A percentile compares a stretch with the other conserved stretches of the same genome.
phyloP scores from a whole-genome alignment of 768 basidiomycete species.

The Phylloporus rhodoxanthus region DNA sequence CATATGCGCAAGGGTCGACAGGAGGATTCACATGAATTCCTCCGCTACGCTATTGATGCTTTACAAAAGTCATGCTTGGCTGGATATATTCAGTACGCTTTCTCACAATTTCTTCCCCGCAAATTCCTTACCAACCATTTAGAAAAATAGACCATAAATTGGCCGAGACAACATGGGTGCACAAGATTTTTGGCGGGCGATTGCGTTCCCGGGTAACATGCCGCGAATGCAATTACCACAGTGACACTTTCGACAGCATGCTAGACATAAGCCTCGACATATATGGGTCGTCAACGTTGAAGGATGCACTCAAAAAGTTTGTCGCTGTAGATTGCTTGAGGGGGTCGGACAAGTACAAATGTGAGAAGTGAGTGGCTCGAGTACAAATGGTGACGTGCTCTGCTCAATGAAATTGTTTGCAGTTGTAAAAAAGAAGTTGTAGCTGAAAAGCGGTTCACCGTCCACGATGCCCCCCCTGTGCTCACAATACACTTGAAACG shows the following conservation, averaged over 20 bases:
- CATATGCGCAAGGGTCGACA: conserved; percentile 88
- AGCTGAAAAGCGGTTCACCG: conserved; percentile 85
- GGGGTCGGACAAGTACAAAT: conserved; percentile 95
- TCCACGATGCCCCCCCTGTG: conserved; percentile 82
- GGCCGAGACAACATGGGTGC: conserved; percentile 88
- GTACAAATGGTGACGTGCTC: not conserved
- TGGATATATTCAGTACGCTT: conserved; percentile 61
- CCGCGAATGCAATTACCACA: conserved; percentile 71
- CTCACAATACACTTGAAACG: conserved; percentile 94
- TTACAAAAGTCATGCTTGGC: conserved; percentile 80
- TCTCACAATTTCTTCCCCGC: not conserved
- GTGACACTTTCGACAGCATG: conserved; percentile 94
- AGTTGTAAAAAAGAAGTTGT: conserved; percentile 91
- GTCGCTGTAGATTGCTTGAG: conserved; percentile 75
- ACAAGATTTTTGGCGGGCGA: conserved; percentile 89
- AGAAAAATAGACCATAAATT: conserved; percentile 68
- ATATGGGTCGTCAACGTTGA: conserved; percentile 51
- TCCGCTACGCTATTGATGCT: conserved; percentile 88
- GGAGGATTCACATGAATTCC: conserved; percentile 97
- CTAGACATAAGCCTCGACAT: conserved; percentile 94
- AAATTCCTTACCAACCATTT: conserved; percentile 9
- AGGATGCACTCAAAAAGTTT: conserved; percentile 74
- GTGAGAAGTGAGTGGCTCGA: conserved; percentile 78
- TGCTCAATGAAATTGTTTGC: conserved; percentile 6
- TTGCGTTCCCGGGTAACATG: conserved; percentile 90